phyloP scores from a whole-genome alignment of 1,139 yeast genomes.

The Pichia sp. region DNA sequence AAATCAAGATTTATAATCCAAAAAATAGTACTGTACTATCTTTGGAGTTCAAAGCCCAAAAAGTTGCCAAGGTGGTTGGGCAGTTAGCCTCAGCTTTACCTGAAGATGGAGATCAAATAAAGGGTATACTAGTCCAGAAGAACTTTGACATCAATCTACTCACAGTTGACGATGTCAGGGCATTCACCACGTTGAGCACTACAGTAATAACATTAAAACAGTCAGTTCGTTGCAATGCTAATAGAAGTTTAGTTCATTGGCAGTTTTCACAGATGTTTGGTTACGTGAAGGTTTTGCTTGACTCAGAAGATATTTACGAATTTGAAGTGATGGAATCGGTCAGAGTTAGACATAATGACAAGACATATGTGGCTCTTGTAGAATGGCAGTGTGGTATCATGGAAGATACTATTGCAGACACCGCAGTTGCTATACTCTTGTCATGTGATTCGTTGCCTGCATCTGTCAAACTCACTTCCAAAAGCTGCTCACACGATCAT shows the following conservation, averaged over 20 bases:
- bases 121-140: slow-evolving; percentile 92
- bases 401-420: slow-evolving; percentile 92
- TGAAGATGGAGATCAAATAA: slow-evolving; percentile 41
- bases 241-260: slow-evolving; percentile 75
- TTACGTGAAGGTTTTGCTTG: slow-evolving; percentile 59
- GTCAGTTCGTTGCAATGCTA: slow-evolving; percentile 72
- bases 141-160: slow-evolving; percentile 83
- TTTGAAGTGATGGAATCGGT: slow-evolving; percentile 36
- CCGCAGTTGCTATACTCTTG: slow-evolving; percentile 81
- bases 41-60: slow-evolving; percentile 75
- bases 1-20: slow-evolving; percentile 90
- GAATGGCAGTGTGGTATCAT: slow-evolving; percentile 91
- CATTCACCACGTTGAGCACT: slow-evolving; percentile 81
- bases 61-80: slow-evolving; percentile 83
- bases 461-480: slow-evolving; percentile 79
- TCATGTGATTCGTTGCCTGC: slow-evolving; percentile 95
- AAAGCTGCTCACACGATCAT: slow-evolving; percentile 43
- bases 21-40: slow-evolving; percentile 80
- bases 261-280: slow-evolving; percentile 97
- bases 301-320: slow-evolving; percentile 46
- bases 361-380: slow-evolving; percentile 51
- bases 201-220: slow-evolving; percentile 82
- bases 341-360: slow-evolving; percentile 45
- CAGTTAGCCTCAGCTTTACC: slow-evolving; percentile 55
- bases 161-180: slow-evolving; percentile 81